A percentile compares a stretch with the other conserved stretches of the same genome.
These are phyloP conservation scores for Coniferiporia weirii DNA, from an alignment of 1,284 basidiomycete species.

Conservation along the genomic window DNA sequence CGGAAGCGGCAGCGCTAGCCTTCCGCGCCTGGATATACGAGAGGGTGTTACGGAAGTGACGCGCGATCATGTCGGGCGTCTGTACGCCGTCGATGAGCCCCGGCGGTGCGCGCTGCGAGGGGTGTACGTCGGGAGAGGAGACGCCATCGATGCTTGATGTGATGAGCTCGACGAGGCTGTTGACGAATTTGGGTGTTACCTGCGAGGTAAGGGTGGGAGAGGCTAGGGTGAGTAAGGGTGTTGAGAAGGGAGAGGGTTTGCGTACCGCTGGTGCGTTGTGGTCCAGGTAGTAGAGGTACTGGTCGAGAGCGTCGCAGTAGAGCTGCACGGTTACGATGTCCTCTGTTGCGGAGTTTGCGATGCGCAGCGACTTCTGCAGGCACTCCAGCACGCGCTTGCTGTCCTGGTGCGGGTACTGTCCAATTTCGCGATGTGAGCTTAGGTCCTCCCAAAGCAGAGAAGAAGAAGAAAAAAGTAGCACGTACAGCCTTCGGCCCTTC, in stretches of 20 bases:
- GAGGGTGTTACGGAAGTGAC: conserved; percentile 91
- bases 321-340: conserved; percentile 92
- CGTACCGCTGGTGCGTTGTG: conserved; percentile 83
- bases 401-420: conserved; percentile 83
- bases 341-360: conserved; percentile 90
- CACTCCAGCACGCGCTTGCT: conserved; percentile 95
- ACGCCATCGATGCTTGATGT: conserved; percentile 87
- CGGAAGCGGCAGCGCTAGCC: conserved; percentile 41
- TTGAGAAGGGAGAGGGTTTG: conserved; percentile 15
- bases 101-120: conserved; percentile 71
- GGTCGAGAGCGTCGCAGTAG: conserved; percentile 90
- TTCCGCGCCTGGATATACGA: conserved; percentile 79
- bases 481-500: conserved; percentile 56
- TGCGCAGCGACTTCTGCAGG: conserved; percentile 88
- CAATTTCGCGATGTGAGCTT: too few species aligned
- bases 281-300: conserved; percentile 92
- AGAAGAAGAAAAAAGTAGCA: conserved; percentile 15
- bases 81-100: conserved; percentile 88
- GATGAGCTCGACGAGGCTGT: conserved; percentile 89
- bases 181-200: conserved; percentile 91
- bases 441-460: too few species aligned
- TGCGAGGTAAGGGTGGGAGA: conserved; percentile 27
- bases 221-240: conserved; percentile 11
- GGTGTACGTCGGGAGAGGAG: conserved; percentile 78
- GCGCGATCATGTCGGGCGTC: conserved; percentile 84